Evolutionary conservation across 2,329 filamentous ascomycete species (phyloP).

Genomic region (Colletotrichum sp.): DNA sequence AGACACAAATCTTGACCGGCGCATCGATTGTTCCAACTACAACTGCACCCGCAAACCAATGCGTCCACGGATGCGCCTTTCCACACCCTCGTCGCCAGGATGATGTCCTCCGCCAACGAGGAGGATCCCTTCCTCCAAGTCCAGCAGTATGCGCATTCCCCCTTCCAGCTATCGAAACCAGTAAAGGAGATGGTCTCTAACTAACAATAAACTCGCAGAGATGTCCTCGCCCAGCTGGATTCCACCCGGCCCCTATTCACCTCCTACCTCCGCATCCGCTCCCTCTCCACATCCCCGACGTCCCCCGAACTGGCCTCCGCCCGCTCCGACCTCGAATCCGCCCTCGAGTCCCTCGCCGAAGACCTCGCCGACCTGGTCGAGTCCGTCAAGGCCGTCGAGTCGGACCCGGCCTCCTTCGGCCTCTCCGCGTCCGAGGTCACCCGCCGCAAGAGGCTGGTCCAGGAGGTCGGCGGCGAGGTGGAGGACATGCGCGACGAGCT

Average conservation of each 20-base stretch:
- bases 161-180: slow-evolving; percentile 48
- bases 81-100: slow-evolving; percentile 38
- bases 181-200: not conserved
- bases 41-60: slow-evolving; percentile 4
- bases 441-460: slow-evolving; percentile 80
- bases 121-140: slow-evolving; percentile 77
- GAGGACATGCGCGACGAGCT: slow-evolving; percentile 90
- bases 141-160: slow-evolving; percentile 61
- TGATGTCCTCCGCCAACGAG: slow-evolving; percentile 73
- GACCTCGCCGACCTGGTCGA: slow-evolving; percentile 90
- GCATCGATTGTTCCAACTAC: not conserved
- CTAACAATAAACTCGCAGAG: slow-evolving; percentile 60
- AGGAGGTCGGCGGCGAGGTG: slow-evolving; percentile 88
- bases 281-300: slow-evolving; percentile 71
- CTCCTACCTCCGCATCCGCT: slow-evolving; percentile 95
- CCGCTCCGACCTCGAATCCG: slow-evolving; percentile 68
- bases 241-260: slow-evolving; percentile 86
- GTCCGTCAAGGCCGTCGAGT: slow-evolving; percentile 86
- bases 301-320: slow-evolving; percentile 88
- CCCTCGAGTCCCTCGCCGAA: slow-evolving; percentile 74
- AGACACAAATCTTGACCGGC: not conserved
- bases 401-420: slow-evolving; percentile 85
- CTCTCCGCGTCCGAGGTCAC: slow-evolving; percentile 83
- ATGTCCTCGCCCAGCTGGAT: slow-evolving; percentile 84
- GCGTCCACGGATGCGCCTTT: slow-evolving; percentile 11